Percentiles rank a stretch among this genome's conserved stretches.
Evolutionary conservation across 2,329 filamentous ascomycete genomes (phyloP).

Genomic region (Alternaria panax): DNA sequence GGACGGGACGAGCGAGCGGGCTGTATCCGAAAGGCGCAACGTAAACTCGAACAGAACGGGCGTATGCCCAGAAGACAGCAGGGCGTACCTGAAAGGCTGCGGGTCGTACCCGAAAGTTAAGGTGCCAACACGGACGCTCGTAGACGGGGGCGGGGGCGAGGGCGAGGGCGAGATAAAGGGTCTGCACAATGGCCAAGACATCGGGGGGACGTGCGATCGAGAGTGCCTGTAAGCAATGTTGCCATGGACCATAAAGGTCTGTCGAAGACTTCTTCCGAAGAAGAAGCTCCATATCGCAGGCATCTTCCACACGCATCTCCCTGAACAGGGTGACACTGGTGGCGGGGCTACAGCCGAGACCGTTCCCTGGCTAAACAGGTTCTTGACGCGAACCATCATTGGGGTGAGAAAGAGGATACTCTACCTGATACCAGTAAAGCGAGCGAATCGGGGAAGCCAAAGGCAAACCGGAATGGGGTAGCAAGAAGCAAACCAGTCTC

Average conservation of each 20-base stretch:
- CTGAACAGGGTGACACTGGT: conserved; percentile 34
- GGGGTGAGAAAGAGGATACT: conserved; percentile 21
- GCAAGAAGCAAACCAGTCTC: conserved; percentile 15
- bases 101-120: conserved; percentile 8
- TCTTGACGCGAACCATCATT: conserved; percentile 28
- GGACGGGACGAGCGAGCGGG: conserved; percentile 1
- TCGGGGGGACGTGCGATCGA: conserved; percentile 21
- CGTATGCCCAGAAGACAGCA: conserved; percentile 12
- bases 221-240: conserved; percentile 28
- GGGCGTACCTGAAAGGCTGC: conserved; percentile 19
- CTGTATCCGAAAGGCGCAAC: conserved; percentile 10
- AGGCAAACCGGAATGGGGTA: conserved; percentile 9
- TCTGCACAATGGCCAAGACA: conserved; percentile 20
- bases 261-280: conserved; percentile 17
- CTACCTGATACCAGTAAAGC: conserved; percentile 22
- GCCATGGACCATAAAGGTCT: conserved; percentile 36
- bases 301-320: conserved; percentile 35
- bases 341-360: conserved; percentile 22
- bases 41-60: conserved; percentile 10
- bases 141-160: conserved; percentile 4
- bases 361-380: conserved; percentile 29
- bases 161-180: no score
- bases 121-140: conserved; percentile 8
- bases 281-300: conserved; percentile 31
- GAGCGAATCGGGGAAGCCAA: conserved; percentile 1